Conservation (phyloP, 192 early-diverging fungal genomes). For the Mortierella hygrophila region DNA sequence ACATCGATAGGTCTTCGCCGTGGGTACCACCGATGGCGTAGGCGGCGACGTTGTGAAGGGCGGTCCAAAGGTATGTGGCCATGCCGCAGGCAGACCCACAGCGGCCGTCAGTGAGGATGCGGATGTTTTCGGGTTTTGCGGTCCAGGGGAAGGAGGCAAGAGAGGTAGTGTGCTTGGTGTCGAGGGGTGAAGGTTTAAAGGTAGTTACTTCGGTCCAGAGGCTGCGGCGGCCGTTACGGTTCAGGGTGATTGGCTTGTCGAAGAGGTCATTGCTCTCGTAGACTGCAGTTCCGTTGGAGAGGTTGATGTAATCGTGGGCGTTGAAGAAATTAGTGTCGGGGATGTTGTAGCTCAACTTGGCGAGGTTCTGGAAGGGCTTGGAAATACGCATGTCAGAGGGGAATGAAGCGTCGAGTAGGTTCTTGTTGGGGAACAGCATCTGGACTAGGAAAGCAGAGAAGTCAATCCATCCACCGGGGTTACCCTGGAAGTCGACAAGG, state of each 20-base stretch:
- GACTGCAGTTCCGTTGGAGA: not conserved
- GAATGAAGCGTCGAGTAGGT: not conserved
- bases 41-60: not conserved
- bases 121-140: conserved; percentile 10
- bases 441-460: conserved; percentile 1
- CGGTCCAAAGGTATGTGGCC: not conserved
- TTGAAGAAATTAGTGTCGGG: not conserved
- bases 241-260: not conserved
- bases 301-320: not conserved
- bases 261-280: conserved; percentile 6
- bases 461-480: not conserved
- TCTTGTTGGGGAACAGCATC: conserved; percentile 21
- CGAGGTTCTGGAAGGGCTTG: not conserved
- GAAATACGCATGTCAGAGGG: not conserved
- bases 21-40: conserved; percentile 10
- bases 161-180: not conserved
- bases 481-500: conserved; percentile 12
- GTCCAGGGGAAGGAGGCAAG: conserved; percentile 10
- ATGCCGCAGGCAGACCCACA: conserved; percentile 33
- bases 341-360: not conserved
- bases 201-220: not conserved
- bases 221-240: not conserved
- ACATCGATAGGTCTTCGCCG: conserved; percentile 18
- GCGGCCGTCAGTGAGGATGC: conserved; percentile 25
- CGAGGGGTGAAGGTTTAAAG: not conserved